Evolutionary conservation across 805 yeast genomes (phyloP), one percentile per base, ranked within the genome.

Genomic region (Kazachstania bromeliacearum): DNA sequence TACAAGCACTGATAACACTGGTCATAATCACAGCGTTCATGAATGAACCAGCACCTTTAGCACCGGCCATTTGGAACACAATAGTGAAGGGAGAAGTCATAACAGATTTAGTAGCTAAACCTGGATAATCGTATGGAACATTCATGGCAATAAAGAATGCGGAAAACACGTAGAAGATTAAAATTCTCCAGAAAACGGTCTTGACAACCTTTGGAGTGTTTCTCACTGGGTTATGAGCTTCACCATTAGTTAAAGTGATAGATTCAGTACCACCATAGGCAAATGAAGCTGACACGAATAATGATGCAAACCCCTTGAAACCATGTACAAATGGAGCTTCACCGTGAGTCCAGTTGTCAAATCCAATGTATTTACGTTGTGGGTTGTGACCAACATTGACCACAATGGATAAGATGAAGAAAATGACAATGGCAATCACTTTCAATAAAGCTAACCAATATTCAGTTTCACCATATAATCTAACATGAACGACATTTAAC

Each of bases 381-480:
- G 64, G 62, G 43, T 75, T 75, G 33, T 76, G 77, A 29, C 82
- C 82, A 16, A 68, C 73, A 46, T 73, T 73, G 33, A 70, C 76
- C 7, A 74, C 66, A 38, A 77, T 67, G 37, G 78, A 68, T 34
- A 75, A 52, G 19, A 71, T 70, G 56, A 75, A 74, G 49, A 72
- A 75, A 5, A 75, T 75, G 8, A 71, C 42, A 27, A 77, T 68
- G 13, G 84, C 72, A 2, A 76, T 50, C 5, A 74, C 67, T 51
- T 78, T 78, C 50, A 76, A 53, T 36, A 70, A 45, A 3, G 79
- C 77, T 35, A 76, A 64, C 61, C 73, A 64, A 48, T 73, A 76
- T 55, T 76, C 81, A 7, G 78, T 74, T 57, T 76, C 81, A 30
- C 81, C 81, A 46, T 71, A 73, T 23, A 73, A 67, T 41, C 58